A percentile compares a stretch with the other conserved stretches of the same genome.
Conservation (phyloP, 2,329 filamentous ascomycete species). For the Rhynchosporium graminicola region DNA sequence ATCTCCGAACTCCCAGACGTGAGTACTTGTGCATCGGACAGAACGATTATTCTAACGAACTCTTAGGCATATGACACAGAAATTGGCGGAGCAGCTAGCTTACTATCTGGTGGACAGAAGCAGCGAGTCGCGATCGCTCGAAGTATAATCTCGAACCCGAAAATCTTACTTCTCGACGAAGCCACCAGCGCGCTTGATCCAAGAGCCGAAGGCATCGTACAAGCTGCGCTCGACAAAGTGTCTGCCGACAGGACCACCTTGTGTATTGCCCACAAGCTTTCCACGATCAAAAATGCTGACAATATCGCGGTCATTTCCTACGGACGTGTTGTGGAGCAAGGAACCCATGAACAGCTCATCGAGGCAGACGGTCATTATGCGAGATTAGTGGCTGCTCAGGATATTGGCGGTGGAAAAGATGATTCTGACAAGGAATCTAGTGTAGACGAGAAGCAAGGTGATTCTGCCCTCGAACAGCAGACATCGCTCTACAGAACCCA, state of each 20-base stretch:
- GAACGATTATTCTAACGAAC: not conserved
- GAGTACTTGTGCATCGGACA: not conserved
- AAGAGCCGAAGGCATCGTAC: constrained; percentile 15
- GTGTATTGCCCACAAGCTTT: constrained; percentile 14
- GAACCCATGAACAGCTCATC: constrained; percentile 16
- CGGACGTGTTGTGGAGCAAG: constrained; percentile 15
- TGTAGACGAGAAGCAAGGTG: not conserved
- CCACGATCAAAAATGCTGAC: constrained; percentile 17
- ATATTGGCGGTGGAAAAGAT: constrained; percentile 6
- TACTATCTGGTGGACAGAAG: constrained; percentile 11
- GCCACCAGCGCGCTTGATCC: constrained; percentile 17
- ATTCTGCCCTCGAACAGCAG: not conserved
- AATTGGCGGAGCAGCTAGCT: constrained; percentile 19
- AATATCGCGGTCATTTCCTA: constrained; percentile 18
- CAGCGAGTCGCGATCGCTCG: constrained; percentile 16
- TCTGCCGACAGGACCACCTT: constrained; percentile 12
- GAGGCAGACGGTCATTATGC: constrained; percentile 18
- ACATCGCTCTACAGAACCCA: constrained; percentile 10
- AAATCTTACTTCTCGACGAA: constrained; percentile 18
- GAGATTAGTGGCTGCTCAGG: constrained; percentile 18
- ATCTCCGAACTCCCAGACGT: constrained; percentile 17
- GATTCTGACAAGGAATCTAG: constrained; percentile 13
- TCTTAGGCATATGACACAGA: constrained; percentile 16
- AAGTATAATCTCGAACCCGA: constrained; percentile 16
- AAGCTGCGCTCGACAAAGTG: constrained; percentile 11